Evolutionary conservation across 2,329 filamentous ascomycete species (phyloP), one percentile per base, ranked within the genome.

Genomic region (Diaporthe australafricana): DNA sequence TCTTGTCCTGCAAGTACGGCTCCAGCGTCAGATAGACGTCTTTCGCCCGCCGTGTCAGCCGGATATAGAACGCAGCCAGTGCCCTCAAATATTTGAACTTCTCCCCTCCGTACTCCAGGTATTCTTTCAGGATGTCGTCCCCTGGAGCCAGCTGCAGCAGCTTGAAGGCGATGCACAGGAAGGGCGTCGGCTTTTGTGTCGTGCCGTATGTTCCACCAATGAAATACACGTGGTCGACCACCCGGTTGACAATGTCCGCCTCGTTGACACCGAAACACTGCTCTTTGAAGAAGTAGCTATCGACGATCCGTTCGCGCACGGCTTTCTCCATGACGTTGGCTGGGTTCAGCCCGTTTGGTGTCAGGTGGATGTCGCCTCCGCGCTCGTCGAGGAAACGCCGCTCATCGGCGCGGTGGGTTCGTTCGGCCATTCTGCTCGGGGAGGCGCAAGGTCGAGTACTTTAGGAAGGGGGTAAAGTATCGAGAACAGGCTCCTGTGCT

Each of bases 281-380:
- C 84, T 98, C 96, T 83, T 98, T 98, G 93, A 95, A 99, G 86
- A 98, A 99, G 84, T 98, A 97, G 68, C 91, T 94, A 79, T 98
- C 95, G 76, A 95, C 91, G 82, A 99, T 98, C 80, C 96, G 95
- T 83, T 99, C 96, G 79, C 94, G 93, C 75, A 98, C 94, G 50
- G 95, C 93, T 82, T 97, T 98, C 83, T 98, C 96, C 88, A 98
- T 93, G 73, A 98, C 93, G 5, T 93, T 95, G n/a, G 95, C 94
- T 0, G 96, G 96, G 84, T 98, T 98, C 79, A 97, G 92, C 73
- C 95, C 95, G 80, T 96, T 92, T 72, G 90, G 95, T 74, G 96
- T 92, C 27, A 97, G 89, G 45, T 91, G 83, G 56, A 92, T 93
- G 16, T 85, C 87, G 80, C 94, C 93, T 80, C 96, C 96, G 77